Evolutionary conservation across 2,329 filamentous ascomycete genomes (phyloP), one percentile per base, ranked within the genome.

Genomic region (Diaporthe vexans): DNA sequence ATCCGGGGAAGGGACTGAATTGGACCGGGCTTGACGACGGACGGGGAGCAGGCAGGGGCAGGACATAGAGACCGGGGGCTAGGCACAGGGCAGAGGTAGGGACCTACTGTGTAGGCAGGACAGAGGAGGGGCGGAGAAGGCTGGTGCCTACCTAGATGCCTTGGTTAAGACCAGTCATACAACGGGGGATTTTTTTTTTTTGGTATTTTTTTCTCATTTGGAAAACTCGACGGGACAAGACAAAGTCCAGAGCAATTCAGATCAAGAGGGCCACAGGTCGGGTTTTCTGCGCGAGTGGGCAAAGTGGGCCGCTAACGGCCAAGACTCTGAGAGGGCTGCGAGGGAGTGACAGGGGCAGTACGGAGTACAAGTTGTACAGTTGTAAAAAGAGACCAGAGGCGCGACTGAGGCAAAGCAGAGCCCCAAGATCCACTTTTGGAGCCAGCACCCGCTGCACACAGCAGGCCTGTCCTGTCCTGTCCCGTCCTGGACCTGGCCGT

Each of bases 291-390:
- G 48, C 63, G 48, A 54, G 46, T 54, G 63, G n/a, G 63, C 63
- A 68, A 68, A 68, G 63, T 68, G 63, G 63, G 63, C 48, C 63
- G 63, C 63, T 68, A 68, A 68, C 63, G 63, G 63, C 21, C 63
- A 35, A 37, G 46, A 35, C 29, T 17, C 29, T 24, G 11, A 43
- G 40, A 24, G 21, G 46, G 51, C n/a, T 19, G 56, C 40, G 57
- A 72, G 26, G 70, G 24, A 51, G 57, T 40, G 26, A 43, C 56
- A n/a, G 70, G 52, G 56, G 46, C 48, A 17, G 40, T 43, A 43
- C 40, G 13, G 4, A 19, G 40, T 43, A 24, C 35, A 67, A 69
- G 33, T 8, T 10, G 9, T n/a, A n/a, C 19, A 48, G 7, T 19
- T n/a, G 46, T 15, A 65, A 24, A 54, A 11, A 29, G 10, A 54